Conservation (phyloP, 1,139 yeast genomes). For the Blastobotrys capitulatus region DNA sequence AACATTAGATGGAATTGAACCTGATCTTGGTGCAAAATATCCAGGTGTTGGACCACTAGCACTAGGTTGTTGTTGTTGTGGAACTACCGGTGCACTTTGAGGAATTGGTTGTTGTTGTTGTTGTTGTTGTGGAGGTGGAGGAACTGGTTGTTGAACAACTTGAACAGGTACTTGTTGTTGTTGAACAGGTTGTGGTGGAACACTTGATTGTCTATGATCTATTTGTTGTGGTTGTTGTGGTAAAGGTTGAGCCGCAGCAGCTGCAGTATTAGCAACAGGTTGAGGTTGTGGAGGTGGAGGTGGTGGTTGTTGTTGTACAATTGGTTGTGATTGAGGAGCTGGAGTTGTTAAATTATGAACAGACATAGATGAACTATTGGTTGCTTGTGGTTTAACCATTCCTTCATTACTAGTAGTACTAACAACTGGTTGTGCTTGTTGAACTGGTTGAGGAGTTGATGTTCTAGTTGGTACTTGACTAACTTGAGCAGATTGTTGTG, state of each 20-base stretch:
- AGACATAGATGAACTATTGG: conserved; percentile 9
- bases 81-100: conserved; percentile 1
- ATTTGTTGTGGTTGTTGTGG: conserved; percentile 6
- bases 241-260: background rate
- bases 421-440: background rate
- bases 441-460: conserved; percentile 1
- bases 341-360: background rate
- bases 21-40: conserved; percentile 24
- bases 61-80: background rate
- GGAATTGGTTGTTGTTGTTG: background rate
- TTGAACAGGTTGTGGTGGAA: background rate
- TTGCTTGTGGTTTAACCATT: background rate
- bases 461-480: background rate
- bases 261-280: conserved; percentile 1
- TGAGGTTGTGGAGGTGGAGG: conserved; percentile 9
- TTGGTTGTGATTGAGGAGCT: background rate
- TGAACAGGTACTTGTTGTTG: no score
- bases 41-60: conserved; percentile 23
- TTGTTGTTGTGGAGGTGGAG: conserved; percentile 2
- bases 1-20: conserved; percentile 2
- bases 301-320: conserved; percentile 1
- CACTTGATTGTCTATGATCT: conserved; percentile 1
- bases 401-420: background rate
- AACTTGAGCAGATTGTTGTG: conserved; percentile 8
- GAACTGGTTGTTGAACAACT: background rate